Evolutionary conservation across 108 stramenopile genomes (phyloP).

Genomic region (Nitzschia sp.): DNA sequence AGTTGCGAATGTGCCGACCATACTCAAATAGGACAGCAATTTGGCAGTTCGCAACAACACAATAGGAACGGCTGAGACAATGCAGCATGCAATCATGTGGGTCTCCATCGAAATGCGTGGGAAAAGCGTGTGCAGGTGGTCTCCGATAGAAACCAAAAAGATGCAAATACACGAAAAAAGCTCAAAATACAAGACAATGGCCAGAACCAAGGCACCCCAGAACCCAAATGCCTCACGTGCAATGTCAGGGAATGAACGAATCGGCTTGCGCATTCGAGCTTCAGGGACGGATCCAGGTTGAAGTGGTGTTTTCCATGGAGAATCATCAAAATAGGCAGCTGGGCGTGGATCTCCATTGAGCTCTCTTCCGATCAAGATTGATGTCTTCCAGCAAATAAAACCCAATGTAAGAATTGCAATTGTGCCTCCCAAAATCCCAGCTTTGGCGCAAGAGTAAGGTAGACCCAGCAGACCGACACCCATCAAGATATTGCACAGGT

Average conservation of each 20-base stretch:
- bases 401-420: conserved; percentile 48
- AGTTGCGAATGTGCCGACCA: conserved; percentile 77
- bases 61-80: conserved; percentile 59
- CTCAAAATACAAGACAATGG: conserved; percentile 75
- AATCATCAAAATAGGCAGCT: conserved; percentile 51
- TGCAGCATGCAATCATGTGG: conserved; percentile 58
- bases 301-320: conserved; percentile 46
- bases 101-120: conserved; percentile 46
- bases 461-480: conserved; percentile 78
- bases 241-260: conserved; percentile 71
- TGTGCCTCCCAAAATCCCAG: conserved; percentile 67
- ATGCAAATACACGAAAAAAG: conserved; percentile 80
- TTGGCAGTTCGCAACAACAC: conserved; percentile 61
- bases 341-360: conserved; percentile 81
- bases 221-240: conserved; percentile 76
- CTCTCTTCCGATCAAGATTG: conserved; percentile 72
- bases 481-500: conserved; percentile 83
- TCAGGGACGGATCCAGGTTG: conserved; percentile 38
- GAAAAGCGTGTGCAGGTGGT: conserved; percentile 68
- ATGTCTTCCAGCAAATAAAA: conserved; percentile 60
- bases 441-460: conserved; percentile 61
- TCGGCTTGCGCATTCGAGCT: conserved; percentile 62
- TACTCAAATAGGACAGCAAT: conserved; percentile 68
- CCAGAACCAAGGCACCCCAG: conserved; percentile 53
- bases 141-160: conserved; percentile 75